phyloP scores from a whole-genome alignment of 768 basidiomycete species.

The Naganishia friedmannii region DNA sequence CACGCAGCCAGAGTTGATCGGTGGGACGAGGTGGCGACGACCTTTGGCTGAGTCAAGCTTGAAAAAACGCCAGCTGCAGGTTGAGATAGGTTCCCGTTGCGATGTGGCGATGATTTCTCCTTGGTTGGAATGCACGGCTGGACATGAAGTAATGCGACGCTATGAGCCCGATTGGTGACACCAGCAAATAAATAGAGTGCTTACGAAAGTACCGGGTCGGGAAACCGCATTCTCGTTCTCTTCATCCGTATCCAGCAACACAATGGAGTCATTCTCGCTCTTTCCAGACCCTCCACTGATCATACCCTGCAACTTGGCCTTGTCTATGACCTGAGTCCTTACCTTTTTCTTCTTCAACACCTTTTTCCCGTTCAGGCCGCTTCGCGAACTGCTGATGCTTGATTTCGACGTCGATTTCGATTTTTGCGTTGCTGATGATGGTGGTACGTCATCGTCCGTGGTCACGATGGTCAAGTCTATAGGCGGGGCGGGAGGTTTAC shows the following conservation, averaged over 20 bases:
- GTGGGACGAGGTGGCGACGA: background rate
- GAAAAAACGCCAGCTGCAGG: background rate
- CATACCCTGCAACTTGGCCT: constrained; percentile 1
- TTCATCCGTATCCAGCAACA: constrained; percentile 18
- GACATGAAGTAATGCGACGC: background rate
- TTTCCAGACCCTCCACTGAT: constrained; percentile 16
- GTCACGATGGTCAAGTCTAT: background rate
- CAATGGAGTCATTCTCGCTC: constrained; percentile 6
- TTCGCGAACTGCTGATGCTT: background rate
- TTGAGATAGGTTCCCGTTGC: background rate
- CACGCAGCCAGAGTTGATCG: constrained; percentile 3
- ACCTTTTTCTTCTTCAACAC: constrained; percentile 1
- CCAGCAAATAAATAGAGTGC: background rate
- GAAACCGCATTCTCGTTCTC: background rate
- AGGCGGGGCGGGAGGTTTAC: background rate
- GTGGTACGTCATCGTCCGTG: constrained; percentile 9
- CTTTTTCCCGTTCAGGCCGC: background rate
- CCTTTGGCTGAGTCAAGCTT: background rate
- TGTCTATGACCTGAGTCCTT: background rate
- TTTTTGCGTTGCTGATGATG: background rate
- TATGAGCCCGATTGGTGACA: too few relatives aligned
- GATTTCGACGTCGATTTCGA: background rate
- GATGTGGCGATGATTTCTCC: background rate
- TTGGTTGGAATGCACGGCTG: background rate
- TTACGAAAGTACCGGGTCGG: background rate